Conservation (phyloP, 2,329 filamentous ascomycete genomes). For the Aspergillus sp. region DNA sequence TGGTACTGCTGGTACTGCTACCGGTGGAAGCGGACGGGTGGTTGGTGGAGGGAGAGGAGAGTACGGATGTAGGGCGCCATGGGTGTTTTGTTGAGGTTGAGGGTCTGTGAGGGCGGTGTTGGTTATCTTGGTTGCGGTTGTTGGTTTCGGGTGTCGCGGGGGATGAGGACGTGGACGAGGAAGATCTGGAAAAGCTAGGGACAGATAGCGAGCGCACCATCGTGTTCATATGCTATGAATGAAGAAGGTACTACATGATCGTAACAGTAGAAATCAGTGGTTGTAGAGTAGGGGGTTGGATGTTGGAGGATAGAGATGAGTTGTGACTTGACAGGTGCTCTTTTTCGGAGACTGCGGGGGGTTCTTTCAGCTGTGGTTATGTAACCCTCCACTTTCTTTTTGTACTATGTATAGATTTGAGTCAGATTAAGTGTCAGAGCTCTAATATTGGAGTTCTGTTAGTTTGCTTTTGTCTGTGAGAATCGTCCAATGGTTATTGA, state of each 20-base stretch:
- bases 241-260: constrained; percentile 27
- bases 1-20: neutral
- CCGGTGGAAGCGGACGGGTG: neutral
- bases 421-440: no score
- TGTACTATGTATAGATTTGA: neutral
- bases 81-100: constrained; percentile 11
- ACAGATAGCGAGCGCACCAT: constrained; percentile 36
- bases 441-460: no score
- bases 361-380: neutral
- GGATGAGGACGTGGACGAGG: constrained; percentile 18
- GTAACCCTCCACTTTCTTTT: neutral
- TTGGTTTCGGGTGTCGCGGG: constrained; percentile 21
- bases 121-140: constrained; percentile 5
- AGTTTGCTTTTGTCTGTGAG: no score
- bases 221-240: constrained; percentile 2
- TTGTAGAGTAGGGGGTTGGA: neutral
- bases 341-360: neutral
- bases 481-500: no score
- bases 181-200: constrained; percentile 27
- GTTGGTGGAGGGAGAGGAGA: constrained; percentile 13
- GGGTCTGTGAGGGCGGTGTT: constrained; percentile 5
- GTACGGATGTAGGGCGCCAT: constrained; percentile 3
- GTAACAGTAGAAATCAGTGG: neutral
- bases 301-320: neutral
- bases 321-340: neutral